A percentile compares a stretch with the other conserved stretches of the same genome.
These are phyloP conservation scores for Lachnellula cervina DNA, from an alignment of 2,329 filamentous ascomycete genomes.

Conservation along the genomic window DNA sequence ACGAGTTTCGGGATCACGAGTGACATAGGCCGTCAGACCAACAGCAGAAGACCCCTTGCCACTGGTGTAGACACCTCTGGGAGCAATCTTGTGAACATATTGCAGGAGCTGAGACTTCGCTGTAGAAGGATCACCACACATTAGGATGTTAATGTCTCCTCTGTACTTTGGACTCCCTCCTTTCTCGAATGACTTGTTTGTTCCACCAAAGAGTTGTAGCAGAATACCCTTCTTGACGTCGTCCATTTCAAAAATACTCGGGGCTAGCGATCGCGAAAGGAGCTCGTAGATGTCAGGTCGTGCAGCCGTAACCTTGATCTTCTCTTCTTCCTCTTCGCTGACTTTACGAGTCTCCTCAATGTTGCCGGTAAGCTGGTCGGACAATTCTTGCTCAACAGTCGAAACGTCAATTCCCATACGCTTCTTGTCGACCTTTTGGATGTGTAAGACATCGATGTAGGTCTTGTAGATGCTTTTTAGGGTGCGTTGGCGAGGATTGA, in stretches of 20 bases:
- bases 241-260: slow-evolving; percentile 96
- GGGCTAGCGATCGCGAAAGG: slow-evolving; percentile 82
- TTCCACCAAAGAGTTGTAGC: slow-evolving; percentile 92
- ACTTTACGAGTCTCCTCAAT: slow-evolving; percentile 82
- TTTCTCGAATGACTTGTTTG: slow-evolving; percentile 97
- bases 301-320: slow-evolving; percentile 75
- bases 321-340: slow-evolving; percentile 78
- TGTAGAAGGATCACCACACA: slow-evolving; percentile 95
- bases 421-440: slow-evolving; percentile 95
- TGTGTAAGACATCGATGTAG: slow-evolving; percentile 90
- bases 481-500: slow-evolving; percentile 87
- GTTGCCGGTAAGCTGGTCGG: slow-evolving; percentile 54
- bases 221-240: slow-evolving; percentile 98
- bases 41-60: slow-evolving; percentile 73
- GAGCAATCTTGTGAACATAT: slow-evolving; percentile 97
- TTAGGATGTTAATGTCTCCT: slow-evolving; percentile 93
- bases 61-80: slow-evolving; percentile 74
- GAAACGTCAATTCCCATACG: slow-evolving; percentile 87
- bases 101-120: slow-evolving; percentile 91
- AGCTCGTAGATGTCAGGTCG: slow-evolving; percentile 90
- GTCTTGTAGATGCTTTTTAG: slow-evolving; percentile 98
- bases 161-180: slow-evolving; percentile 92
- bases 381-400: slow-evolving; percentile 76
- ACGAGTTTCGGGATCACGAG: slow-evolving; percentile 67
- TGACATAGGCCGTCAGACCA: slow-evolving; percentile 73